Evolutionary conservation across 257 asterid genomes (phyloP).

Genomic region (Cordia subcordata): DNA sequence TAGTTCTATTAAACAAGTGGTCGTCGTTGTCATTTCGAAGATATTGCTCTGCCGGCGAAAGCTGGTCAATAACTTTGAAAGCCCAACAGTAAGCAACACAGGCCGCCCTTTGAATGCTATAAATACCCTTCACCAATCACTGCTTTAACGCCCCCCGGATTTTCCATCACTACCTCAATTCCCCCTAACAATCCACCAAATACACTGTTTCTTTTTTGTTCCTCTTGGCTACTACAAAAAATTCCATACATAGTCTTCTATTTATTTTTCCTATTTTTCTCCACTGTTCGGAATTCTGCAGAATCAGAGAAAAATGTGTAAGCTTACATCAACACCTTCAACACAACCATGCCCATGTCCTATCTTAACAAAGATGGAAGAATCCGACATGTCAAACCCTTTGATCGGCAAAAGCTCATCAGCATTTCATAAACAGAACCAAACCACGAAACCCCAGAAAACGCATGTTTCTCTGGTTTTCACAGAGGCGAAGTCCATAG

Average conservation of each 20-base stretch:
- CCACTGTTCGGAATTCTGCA: neutral
- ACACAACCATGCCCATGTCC: too few species aligned
- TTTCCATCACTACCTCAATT: conserved; percentile 7
- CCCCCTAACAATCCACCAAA: conserved; percentile 2
- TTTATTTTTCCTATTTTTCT: neutral
- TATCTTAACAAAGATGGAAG: too few species aligned
- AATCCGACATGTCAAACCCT: neutral
- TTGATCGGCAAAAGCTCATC: conserved; percentile 1
- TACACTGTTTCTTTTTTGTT: too few species aligned
- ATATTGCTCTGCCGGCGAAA: too few species aligned
- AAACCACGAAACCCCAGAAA: neutral
- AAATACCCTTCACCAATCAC: conserved; percentile 2
- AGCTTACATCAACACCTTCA: too few species aligned
- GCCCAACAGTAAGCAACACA: too few species aligned
- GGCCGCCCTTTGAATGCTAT: conserved; percentile 13
- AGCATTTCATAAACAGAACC: neutral
- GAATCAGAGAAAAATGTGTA: too few species aligned
- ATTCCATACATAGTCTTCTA: too few species aligned
- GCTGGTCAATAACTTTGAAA: too few species aligned
- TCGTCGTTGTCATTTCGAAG: too few species aligned
- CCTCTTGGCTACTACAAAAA: too few species aligned
- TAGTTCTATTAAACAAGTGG: too few species aligned
- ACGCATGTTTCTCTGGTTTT: conserved; percentile 9
- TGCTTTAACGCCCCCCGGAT: conserved; percentile 12
- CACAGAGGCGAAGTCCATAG: conserved; percentile 20